Evolutionary conservation across 805 yeast species (phyloP), one percentile per base, ranked within the genome.

Genomic region (Suhomyces vadensis): DNA sequence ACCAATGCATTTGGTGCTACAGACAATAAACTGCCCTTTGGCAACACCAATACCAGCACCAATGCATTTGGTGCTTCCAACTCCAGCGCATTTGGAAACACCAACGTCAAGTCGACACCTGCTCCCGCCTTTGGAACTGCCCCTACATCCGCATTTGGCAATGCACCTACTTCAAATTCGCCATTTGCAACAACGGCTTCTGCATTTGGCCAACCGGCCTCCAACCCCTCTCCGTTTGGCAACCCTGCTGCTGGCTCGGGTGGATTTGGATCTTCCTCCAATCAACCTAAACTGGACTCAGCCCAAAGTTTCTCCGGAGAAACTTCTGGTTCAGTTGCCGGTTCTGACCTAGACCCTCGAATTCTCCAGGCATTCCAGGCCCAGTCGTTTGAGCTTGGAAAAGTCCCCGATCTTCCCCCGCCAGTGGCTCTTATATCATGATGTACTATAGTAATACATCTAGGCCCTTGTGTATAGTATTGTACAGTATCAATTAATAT

Each of bases 321-420:
- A 4, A 11, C 17, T 13, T 6, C 7, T n/a, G n/a, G n/a, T n/a
- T n/a, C n/a, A n/a, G n/a, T n/a, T n/a, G n/a, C n/a, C n/a, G n/a
- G n/a, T n/a, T n/a, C n/a, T 22, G 37, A 33, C 20, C 19, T 35
- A 21, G 41, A 17, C 3, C 25, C 25, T 6, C 23, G 55, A 2
- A 69, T 81, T 0, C 38, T 68, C 7, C 67, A 63, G 5, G 74
- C 75, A 17, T 88, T 86, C 58, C 57, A 71, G 48, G 69, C 77
- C 1, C 51, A 56, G 0, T 42, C 47, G 4, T 86, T 86, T 51
- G 56, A 61, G n/a, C 54, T 85, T 24, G 92, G 91, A 0, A 62
- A 64, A 20, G 79, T 86, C 2, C 95, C 95, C 0, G 92, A 85
- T 46, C 54, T 79, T 5, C 81, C 89, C 2, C 94, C 95, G 5